Evolutionary conservation across 768 basidiomycete genomes (phyloP).

Genomic region (Russula olivacea): DNA sequence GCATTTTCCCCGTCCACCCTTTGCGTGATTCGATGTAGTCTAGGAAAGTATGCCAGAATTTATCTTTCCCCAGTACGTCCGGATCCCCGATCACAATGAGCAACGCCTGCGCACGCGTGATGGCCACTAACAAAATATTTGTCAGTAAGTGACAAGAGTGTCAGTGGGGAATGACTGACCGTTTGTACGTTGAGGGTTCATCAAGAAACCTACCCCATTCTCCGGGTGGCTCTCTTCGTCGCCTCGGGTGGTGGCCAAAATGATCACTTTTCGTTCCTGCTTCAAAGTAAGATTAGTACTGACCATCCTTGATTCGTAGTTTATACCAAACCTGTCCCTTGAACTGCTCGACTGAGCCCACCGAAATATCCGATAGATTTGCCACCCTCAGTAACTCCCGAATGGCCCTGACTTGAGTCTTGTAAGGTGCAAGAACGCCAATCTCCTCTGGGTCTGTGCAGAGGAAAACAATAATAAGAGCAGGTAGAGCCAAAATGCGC

Average conservation of each 20-base stretch:
- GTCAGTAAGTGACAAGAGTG: not conserved
- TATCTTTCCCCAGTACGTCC: slow-evolving; percentile 50
- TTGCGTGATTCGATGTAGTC: slow-evolving; percentile 46
- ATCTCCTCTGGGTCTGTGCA: slow-evolving; percentile 31
- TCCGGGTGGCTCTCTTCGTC: slow-evolving; percentile 27
- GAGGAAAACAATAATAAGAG: not conserved
- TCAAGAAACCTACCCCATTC: slow-evolving; percentile 35
- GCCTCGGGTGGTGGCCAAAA: slow-evolving; percentile 35
- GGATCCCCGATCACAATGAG: slow-evolving; percentile 61
- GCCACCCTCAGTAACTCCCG: slow-evolving; percentile 25
- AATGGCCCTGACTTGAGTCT: slow-evolving; percentile 35
- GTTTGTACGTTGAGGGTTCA: slow-evolving; percentile 36
- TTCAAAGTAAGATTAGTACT: not conserved
- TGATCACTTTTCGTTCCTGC: slow-evolving; percentile 37
- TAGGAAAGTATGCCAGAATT: slow-evolving; percentile 52
- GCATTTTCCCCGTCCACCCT: slow-evolving; percentile 48
- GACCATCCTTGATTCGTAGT: not conserved
- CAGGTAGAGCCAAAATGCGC: not conserved
- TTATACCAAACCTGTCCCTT: slow-evolving; percentile 35
- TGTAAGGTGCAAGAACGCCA: slow-evolving; percentile 38
- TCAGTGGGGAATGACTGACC: slow-evolving; percentile 26
- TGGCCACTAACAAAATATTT: slow-evolving; percentile 40
- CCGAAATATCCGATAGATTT: slow-evolving; percentile 27
- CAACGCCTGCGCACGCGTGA: slow-evolving; percentile 60
- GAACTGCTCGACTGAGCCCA: slow-evolving; percentile 39